Evolutionary conservation across 768 basidiomycete species (phyloP).

Genomic region (Leccinellum rugosiceps): DNA sequence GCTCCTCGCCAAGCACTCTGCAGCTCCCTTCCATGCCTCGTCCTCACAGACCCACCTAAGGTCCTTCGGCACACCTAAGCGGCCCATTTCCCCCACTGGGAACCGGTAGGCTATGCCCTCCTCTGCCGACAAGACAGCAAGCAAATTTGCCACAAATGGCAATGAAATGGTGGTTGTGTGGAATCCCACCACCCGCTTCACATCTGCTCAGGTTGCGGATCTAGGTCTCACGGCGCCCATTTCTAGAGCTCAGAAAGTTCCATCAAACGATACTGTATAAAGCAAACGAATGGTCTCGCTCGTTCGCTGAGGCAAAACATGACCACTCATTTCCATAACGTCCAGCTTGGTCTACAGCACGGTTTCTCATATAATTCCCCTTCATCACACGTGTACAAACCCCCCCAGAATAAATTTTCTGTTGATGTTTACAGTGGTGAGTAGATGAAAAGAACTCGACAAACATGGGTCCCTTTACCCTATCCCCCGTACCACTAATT

Average conservation of each 20-base stretch:
- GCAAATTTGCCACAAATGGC: constrained; percentile 7
- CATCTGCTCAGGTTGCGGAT: constrained; percentile 10
- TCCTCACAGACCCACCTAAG: no score
- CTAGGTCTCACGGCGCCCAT: constrained; percentile 2
- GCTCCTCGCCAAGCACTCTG: no score
- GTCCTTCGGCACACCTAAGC: not conserved
- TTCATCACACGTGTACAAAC: no score
- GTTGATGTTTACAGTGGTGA: no score
- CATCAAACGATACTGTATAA: constrained; percentile 4
- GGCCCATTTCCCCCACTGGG: constrained; percentile 15
- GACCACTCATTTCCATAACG: not conserved
- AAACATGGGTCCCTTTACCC: not conserved
- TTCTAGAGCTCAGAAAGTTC: not conserved
- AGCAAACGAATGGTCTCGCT: constrained; percentile 1
- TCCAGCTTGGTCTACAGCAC: not conserved
- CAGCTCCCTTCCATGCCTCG: no score
- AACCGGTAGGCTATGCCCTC: constrained; percentile 13
- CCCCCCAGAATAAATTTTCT: no score
- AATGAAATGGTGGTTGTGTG: not conserved
- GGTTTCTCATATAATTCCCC: constrained; percentile 2
- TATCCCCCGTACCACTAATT: not conserved
- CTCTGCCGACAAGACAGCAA: constrained; percentile 7
- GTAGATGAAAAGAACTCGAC: not conserved
- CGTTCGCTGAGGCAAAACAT: not conserved
- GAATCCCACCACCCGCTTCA: not conserved